These are phyloP conservation scores for Ogataea chonburiensis DNA, from an alignment of 805 yeast genomes.

Conservation along the genomic window DNA sequence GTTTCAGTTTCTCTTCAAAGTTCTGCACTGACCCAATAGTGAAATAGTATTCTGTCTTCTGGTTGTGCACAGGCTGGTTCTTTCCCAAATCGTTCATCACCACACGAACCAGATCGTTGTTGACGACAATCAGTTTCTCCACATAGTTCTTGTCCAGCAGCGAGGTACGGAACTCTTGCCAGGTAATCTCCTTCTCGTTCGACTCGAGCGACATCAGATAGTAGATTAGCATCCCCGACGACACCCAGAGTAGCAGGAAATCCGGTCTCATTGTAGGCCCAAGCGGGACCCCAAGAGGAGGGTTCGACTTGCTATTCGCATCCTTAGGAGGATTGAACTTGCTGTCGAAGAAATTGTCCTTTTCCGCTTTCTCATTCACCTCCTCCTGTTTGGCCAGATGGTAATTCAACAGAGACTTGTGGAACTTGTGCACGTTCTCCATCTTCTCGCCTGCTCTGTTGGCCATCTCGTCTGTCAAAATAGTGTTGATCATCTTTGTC, in stretches of 20 bases:
- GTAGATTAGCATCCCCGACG: conserved; percentile 23
- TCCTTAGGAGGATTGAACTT: conserved; percentile 24
- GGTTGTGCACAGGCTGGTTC: conserved; percentile 30
- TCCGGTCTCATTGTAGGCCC: conserved; percentile 19
- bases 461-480: conserved; percentile 27
- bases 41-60: conserved; percentile 45
- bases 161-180: conserved; percentile 80
- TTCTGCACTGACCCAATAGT: conserved; percentile 86
- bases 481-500: conserved; percentile 27
- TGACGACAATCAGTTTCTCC: conserved; percentile 67
- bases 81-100: conserved; percentile 48
- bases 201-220: conserved; percentile 22
- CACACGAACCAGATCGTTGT: conserved; percentile 70
- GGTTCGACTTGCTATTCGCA: conserved; percentile 2
- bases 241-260: conserved; percentile 22
- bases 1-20: conserved; percentile 79
- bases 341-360: conserved; percentile 20
- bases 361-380: conserved; percentile 6
- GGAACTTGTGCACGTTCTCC: conserved; percentile 32
- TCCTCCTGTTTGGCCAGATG: conserved; percentile 31
- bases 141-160: conserved; percentile 79
- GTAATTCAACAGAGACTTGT: conserved; percentile 31
- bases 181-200: conserved; percentile 35
- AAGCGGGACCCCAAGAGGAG: conserved; percentile 9
- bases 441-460: conserved; percentile 30